These are phyloP conservation scores for Thelonectria blattea DNA, from an alignment of 2,329 filamentous ascomycete species.

Conservation along the genomic window DNA sequence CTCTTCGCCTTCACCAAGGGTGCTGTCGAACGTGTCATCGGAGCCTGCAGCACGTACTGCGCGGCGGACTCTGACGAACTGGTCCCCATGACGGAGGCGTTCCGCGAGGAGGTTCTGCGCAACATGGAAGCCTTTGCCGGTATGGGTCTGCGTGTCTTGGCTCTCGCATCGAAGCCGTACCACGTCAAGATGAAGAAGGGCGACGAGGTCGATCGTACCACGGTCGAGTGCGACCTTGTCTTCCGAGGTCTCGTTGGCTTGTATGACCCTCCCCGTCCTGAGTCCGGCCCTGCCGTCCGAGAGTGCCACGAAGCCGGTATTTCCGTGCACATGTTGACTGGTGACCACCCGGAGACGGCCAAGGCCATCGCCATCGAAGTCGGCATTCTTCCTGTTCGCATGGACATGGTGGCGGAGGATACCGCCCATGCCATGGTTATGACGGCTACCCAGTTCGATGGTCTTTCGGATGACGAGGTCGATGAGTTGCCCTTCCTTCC, in stretches of 20 bases:
- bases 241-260: conserved; percentile 62
- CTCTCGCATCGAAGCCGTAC: conserved; percentile 60
- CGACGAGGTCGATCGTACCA: conserved; percentile 53
- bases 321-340: conserved; percentile 67
- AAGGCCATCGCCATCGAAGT: conserved; percentile 51
- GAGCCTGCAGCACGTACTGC: conserved; percentile 46
- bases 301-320: conserved; percentile 69
- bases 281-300: conserved; percentile 65
- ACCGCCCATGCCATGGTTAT: conserved; percentile 71
- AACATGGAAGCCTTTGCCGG: conserved; percentile 73
- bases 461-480: conserved; percentile 62
- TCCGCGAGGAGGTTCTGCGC: conserved; percentile 62
- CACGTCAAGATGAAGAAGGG: conserved; percentile 44
- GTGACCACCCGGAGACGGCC: conserved; percentile 49
- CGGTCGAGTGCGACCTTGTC: conserved; percentile 57
- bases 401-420: conserved; percentile 55
- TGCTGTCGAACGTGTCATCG: conserved; percentile 71
- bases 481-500: conserved; percentile 68
- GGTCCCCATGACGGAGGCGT: conserved; percentile 48
- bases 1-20: conserved; percentile 67
- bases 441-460: conserved; percentile 60
- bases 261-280: conserved; percentile 67
- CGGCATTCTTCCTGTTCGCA: conserved; percentile 55
- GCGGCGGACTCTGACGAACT: conserved; percentile 60
- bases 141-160: conserved; percentile 72